phyloP scores from a whole-genome alignment of 805 yeast species.

The Ogataea methanolica region DNA sequence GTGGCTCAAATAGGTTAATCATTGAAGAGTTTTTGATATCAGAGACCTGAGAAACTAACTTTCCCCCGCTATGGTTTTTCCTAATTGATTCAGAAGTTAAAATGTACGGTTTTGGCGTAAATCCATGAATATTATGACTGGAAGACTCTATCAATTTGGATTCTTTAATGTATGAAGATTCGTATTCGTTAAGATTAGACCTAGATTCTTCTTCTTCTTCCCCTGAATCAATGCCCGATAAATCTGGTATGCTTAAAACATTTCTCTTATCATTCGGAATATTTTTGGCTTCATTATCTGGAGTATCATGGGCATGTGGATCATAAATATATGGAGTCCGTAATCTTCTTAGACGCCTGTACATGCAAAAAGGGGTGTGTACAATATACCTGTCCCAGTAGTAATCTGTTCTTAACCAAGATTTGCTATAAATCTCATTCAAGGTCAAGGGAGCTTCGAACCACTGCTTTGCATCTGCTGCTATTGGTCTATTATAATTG shows the following conservation, averaged over 20 bases:
- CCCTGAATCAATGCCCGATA: too few species aligned
- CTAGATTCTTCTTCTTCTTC: neutral
- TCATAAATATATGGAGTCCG: neutral
- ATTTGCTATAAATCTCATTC: conserved; percentile 12
- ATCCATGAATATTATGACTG: conserved; percentile 1
- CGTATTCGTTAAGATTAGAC: too few species aligned
- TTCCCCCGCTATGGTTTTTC: conserved; percentile 14
- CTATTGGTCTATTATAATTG: conserved; percentile 16
- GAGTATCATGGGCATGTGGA: neutral
- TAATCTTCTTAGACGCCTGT: conserved; percentile 12
- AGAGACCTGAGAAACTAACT: conserved; percentile 17
- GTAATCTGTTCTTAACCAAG: conserved; percentile 34
- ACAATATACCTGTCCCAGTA: conserved; percentile 34
- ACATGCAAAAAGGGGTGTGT: conserved; percentile 32
- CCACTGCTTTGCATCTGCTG: conserved; percentile 9
- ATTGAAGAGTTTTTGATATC: conserved; percentile 7
- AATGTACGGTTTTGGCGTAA: conserved; percentile 18
- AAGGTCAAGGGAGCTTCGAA: conserved; percentile 23
- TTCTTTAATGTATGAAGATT: too few species aligned
- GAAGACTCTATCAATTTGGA: too few species aligned
- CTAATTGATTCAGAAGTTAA: conserved; percentile 15
- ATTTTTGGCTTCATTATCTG: neutral
- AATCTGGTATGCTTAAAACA: neutral
- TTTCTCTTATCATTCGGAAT: neutral
- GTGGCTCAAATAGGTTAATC: conserved; percentile 9